Evolutionary conservation across 1,139 yeast species (phyloP), one percentile per base, ranked within the genome.

Genomic region (Pichia sp.): DNA sequence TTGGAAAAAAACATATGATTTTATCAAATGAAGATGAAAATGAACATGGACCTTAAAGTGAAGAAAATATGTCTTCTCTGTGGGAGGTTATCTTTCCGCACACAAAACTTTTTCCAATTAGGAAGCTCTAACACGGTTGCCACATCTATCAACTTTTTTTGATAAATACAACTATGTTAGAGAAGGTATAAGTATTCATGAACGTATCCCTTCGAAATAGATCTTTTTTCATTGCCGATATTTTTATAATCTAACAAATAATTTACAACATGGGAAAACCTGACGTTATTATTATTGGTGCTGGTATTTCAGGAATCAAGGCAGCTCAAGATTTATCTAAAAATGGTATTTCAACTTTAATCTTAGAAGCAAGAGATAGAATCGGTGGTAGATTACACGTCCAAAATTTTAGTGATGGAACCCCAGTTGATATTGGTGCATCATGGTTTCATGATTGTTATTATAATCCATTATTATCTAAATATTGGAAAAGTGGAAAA

Each of bases 391-490:
- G 86, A 52, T 60, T 81, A 27, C 62, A 71, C 38, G 72, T 82
- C 2, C 58, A 60, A 10, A 50, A 56, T 9, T 50, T 66, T 6
- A 57, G 55, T 4, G 59, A 62, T 27, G 74, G 73, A 16, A 49
- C 66, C 2, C 63, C 65, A 14, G 51, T 67, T 59, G 96, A 89
- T 66, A 60, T 88, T 29, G 96, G 96, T 0, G 96, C 95, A 0
- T 80, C 91, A 7, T 89, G 96, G 96, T 84, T 86, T 63, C 96
- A 89, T 62, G 96, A 88, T 60, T 79, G 88, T 7, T 69, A 87
- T 49, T 73, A 75, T 47, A 89, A 89, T 62, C 77, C 77, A 1
- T 73, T 86, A 16, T 83, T 83, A 56, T 74, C 77, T 56, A 87
- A 83, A 61, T 79, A 76, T 54, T 72, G 71, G 56, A 59, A 49